A percentile compares a stretch with the other conserved stretches of the same genome.
phyloP scores from a whole-genome alignment of 805 yeast species.

The Sugiyamaella americana region DNA sequence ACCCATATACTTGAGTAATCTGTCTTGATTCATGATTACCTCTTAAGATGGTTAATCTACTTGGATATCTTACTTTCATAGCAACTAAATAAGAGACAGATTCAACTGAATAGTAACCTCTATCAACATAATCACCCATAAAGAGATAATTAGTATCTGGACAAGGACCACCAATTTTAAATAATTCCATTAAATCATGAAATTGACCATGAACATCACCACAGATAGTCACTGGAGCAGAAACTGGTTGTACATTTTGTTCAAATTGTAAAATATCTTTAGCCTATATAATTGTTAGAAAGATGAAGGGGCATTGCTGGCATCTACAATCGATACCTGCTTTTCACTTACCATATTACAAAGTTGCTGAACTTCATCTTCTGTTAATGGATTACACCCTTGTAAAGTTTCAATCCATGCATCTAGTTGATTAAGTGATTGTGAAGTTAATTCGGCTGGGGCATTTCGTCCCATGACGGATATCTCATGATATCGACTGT shows the following conservation, averaged over 20 bases:
- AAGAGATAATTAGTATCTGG: conserved; percentile 89
- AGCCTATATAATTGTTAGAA: conserved; percentile 39
- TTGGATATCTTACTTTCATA: conserved; percentile 91
- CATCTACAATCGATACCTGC: no score
- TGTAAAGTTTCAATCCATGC: conserved; percentile 78
- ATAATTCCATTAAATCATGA: conserved; percentile 91
- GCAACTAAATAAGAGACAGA: conserved; percentile 87
- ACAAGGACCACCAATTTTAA: conserved; percentile 92
- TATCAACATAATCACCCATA: conserved; percentile 87
- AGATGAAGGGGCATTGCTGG: no score
- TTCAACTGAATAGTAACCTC: conserved; percentile 86
- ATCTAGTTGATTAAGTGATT: conserved; percentile 65
- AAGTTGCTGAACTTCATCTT: conserved; percentile 69
- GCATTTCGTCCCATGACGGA: conserved; percentile 39
- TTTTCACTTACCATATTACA: conserved; percentile 65
- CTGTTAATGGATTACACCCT: conserved; percentile 41
- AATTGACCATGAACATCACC: conserved; percentile 98
- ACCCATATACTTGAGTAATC: conserved; percentile 94
- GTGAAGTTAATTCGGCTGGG: conserved; percentile 39
- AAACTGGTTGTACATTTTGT: conserved; percentile 91
- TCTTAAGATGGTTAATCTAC: conserved; percentile 85
- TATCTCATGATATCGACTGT: conserved; percentile 21
- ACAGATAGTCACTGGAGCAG: conserved; percentile 93
- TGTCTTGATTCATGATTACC: conserved; percentile 96
- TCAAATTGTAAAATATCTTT: conserved; percentile 85